Conservation (phyloP, 2,329 filamentous ascomycete species). For the Pseudocercospora eumusae region DNA sequence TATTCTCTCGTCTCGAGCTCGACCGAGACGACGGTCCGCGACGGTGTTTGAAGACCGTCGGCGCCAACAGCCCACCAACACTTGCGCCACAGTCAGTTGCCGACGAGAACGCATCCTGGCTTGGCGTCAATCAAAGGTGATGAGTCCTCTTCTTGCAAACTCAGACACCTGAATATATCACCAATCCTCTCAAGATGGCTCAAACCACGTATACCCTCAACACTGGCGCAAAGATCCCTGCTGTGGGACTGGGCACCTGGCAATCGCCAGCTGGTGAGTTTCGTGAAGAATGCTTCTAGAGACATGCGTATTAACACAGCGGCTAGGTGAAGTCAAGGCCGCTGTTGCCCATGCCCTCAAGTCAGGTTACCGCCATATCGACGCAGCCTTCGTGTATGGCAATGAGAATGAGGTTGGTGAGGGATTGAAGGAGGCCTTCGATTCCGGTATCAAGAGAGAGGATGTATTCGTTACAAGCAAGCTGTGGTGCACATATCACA, state of each 20-base stretch:
- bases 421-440: conserved; percentile 72
- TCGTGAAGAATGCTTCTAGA: background rate
- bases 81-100: background rate
- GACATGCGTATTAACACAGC: conserved; percentile 7
- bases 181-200: conserved; percentile 29
- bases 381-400: conserved; percentile 72
- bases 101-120: background rate
- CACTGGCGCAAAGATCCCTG: conserved; percentile 44
- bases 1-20: background rate
- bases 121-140: background rate
- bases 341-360: conserved; percentile 53
- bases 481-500: conserved; percentile 80
- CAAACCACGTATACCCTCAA: conserved; percentile 40
- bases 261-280: conserved; percentile 31
- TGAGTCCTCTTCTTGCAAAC: conserved; percentile 13
- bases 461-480: conserved; percentile 85
- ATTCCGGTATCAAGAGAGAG: conserved; percentile 67
- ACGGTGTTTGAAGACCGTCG: background rate
- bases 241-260: conserved; percentile 45
- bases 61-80: background rate
- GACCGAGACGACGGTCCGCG: background rate
- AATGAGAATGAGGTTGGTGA: conserved; percentile 83
- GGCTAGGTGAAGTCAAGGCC: conserved; percentile 48
- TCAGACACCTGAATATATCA: conserved; percentile 11
- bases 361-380: conserved; percentile 59